phyloP scores from a whole-genome alignment of 2,329 filamentous ascomycete genomes.

The Zopfia rhizophila region DNA sequence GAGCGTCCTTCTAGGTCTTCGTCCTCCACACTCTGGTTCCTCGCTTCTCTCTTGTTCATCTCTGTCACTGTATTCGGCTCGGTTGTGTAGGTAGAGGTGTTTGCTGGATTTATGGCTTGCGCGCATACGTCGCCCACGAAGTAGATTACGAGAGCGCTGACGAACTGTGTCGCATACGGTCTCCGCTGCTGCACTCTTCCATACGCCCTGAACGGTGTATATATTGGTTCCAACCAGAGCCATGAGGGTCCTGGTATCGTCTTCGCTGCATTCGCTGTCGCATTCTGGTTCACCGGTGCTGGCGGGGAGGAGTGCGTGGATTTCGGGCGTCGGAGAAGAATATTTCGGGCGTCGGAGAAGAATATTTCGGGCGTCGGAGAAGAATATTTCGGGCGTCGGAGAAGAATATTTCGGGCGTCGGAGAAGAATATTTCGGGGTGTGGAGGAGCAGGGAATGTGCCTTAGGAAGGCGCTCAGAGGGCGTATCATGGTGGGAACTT shows the following conservation, averaged over 20 bases:
- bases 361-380: neutral
- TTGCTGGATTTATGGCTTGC: slow-evolving; percentile 67
- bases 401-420: too few species aligned
- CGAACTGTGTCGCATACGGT: slow-evolving; percentile 83
- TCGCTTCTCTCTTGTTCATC: slow-evolving; percentile 25
- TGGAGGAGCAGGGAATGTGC: slow-evolving; percentile 11
- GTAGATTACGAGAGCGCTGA: slow-evolving; percentile 80
- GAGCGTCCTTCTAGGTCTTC: slow-evolving; percentile 36
- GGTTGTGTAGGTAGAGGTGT: slow-evolving; percentile 29
- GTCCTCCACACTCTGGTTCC: slow-evolving; percentile 21
- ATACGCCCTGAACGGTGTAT: slow-evolving; percentile 66
- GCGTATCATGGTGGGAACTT: slow-evolving; percentile 41
- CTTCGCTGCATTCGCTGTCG: slow-evolving; percentile 33
- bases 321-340: slow-evolving; percentile 16
- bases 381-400: neutral
- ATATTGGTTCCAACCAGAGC: slow-evolving; percentile 59
- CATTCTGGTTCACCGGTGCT: slow-evolving; percentile 19
- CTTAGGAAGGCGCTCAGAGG: slow-evolving; percentile 33
- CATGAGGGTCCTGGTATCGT: slow-evolving; percentile 57
- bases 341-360: slow-evolving; percentile 14
- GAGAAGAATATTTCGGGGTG: slow-evolving; percentile 16
- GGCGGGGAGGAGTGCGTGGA: neutral
- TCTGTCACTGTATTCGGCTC: slow-evolving; percentile 2
- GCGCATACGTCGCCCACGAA: slow-evolving; percentile 80
- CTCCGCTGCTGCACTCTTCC: slow-evolving; percentile 74